Base-by-base conservation (phyloP, 306 rosid genomes). In the Inga leiocalycina region DNA sequence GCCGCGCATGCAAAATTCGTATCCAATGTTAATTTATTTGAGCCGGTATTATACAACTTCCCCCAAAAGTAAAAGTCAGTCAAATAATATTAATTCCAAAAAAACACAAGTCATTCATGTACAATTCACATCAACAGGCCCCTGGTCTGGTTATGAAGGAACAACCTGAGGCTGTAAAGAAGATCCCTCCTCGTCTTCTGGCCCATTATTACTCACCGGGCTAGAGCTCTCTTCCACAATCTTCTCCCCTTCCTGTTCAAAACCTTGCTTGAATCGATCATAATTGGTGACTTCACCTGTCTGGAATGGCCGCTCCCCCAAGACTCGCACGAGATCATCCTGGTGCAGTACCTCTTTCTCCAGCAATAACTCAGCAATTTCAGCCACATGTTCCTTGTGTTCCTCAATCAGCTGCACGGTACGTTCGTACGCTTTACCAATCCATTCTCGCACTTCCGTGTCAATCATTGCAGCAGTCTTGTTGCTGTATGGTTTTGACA, bases 301-400 rank as follows among this genome's bases (percentile, higher is more conserved):
- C 81, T 90, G 81, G 84, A 87, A 96, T 13, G 99, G 99, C 8
- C 99, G 85, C 76, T 89, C 90, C 0, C 99, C 99, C 85, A 93
- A 79, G 51, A 96, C 85, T 44, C 75, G 85, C 52, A 84, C 13
- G 88, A 95, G 83, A 82, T 93, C 99, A 0, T 95, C 96, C 81
- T 89, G 99, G 87, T 92, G 98, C 87, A 96, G 96, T n/a, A 96
- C 98, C 85, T 96, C 98, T 87, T 96, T 96, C 74, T 93, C 97
- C 45, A 96, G 97, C 87, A 96, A 85, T 84, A 96, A 76, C 87
- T 96, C 98, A 6, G 99, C 99, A 64, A 96, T 84, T 76, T 90
- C 68, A 74, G 97, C 89, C 71, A 96, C 92, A 4, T 92, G 83
- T 48, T 89, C 98, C 84, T 92, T 96, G 85, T 90, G 98, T 54